Conservation (phyloP, 306 rosid species). For the Vicia villosa region DNA sequence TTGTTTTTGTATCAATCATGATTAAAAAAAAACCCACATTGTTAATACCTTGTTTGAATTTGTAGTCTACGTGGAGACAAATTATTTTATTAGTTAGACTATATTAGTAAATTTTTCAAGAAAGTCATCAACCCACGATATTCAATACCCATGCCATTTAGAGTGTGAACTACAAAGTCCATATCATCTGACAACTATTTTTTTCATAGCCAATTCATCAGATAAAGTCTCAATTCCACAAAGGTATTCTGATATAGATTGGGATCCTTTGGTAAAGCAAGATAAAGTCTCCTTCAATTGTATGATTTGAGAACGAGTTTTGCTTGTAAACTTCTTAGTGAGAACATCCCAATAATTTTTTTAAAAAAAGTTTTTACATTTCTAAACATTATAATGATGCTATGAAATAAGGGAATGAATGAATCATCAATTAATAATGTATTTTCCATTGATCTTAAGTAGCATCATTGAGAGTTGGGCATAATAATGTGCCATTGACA, state of each 20-base stretch:
- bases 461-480: too few relatives aligned
- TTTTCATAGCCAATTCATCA: neutral
- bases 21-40: too few relatives aligned
- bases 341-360: neutral
- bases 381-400: neutral
- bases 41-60: too few relatives aligned
- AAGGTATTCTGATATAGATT: neutral
- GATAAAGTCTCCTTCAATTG: neutral
- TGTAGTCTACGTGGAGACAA: too few relatives aligned
- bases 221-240: neutral
- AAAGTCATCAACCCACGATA: too few relatives aligned
- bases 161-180: too few relatives aligned
- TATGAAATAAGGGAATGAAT: neutral
- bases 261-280: neutral
- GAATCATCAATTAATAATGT: neutral
- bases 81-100: too few relatives aligned
- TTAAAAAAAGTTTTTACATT: neutral
- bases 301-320: neutral
- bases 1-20: too few relatives aligned
- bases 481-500: too few relatives aligned
- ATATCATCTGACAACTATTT: too few relatives aligned
- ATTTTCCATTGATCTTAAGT: neutral
- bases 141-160: too few relatives aligned
- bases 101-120: too few relatives aligned
- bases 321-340: neutral